These are phyloP conservation scores for Discostella pseudostelligera DNA, from an alignment of 108 stramenopile species.

Conservation along the genomic window DNA sequence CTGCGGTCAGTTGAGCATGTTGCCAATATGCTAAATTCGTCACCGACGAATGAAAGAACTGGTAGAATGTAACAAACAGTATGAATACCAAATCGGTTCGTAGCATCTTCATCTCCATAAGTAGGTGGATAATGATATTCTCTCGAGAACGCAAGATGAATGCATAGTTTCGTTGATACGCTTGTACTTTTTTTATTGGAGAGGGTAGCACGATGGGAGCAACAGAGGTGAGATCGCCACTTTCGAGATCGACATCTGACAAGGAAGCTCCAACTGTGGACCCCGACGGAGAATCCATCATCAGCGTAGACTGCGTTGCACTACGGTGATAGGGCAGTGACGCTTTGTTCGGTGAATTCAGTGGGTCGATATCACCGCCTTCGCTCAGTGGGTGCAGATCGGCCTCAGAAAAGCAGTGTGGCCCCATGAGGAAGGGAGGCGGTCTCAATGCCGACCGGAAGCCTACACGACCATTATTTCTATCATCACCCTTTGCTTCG, in stretches of 20 bases:
- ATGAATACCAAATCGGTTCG: slow-evolving; percentile 9
- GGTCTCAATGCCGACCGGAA: slow-evolving; percentile 9
- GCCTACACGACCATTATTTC: neutral
- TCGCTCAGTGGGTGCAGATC: slow-evolving; percentile 2
- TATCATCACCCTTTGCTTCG: slow-evolving; percentile 5
- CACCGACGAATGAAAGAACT: slow-evolving; percentile 28
- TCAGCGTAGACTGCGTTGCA: neutral
- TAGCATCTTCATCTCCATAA: slow-evolving; percentile 22
- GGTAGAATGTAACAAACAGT: slow-evolving; percentile 10
- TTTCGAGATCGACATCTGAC: slow-evolving; percentile 13
- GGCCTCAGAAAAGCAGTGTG: slow-evolving; percentile 9
- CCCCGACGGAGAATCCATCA: neutral
- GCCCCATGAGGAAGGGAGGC: slow-evolving; percentile 12
- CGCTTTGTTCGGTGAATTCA: neutral
- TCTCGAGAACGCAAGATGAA: slow-evolving; percentile 21
- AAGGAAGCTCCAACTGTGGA: neutral
- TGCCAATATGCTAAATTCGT: slow-evolving; percentile 30
- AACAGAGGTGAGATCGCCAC: neutral
- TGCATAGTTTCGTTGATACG: slow-evolving; percentile 8
- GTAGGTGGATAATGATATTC: slow-evolving; percentile 20
- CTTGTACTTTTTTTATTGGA: neutral
- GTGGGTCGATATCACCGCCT: neutral
- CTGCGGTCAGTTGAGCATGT: slow-evolving; percentile 25
- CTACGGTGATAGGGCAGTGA: neutral
- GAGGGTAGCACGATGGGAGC: neutral